Percentiles rank a stretch among this genome's conserved stretches.
Conservation (phyloP, 768 basidiomycete genomes). For the Naganishia randhawae region DNA sequence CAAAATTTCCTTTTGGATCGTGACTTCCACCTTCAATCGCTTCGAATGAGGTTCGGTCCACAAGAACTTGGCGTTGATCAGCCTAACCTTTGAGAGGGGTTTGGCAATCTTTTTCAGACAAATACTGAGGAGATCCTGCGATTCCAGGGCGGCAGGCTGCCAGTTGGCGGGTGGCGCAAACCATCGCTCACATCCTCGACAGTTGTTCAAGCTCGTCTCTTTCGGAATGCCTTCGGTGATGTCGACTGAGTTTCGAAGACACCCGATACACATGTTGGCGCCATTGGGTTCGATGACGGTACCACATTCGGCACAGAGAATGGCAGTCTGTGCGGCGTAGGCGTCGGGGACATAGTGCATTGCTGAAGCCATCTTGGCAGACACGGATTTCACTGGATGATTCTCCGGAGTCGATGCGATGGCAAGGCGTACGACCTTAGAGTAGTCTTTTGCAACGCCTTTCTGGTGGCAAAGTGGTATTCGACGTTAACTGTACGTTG, state of each 20-base stretch:
- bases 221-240: slow-evolving; percentile 96
- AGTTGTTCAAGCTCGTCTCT: slow-evolving; percentile 81
- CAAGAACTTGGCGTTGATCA: slow-evolving; percentile 98
- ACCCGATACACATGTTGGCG: slow-evolving; percentile 43
- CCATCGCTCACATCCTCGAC: slow-evolving; percentile 94
- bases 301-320: slow-evolving; percentile 51
- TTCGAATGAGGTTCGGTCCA: slow-evolving; percentile 99
- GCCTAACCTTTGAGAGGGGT: slow-evolving; percentile 75
- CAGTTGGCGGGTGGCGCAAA: slow-evolving; percentile 83
- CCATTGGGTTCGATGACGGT: slow-evolving; percentile 40
- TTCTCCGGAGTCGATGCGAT: not conserved
- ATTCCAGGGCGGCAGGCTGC: slow-evolving; percentile 82
- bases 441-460: not conserved
- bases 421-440: not conserved
- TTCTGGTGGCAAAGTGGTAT: not conserved
- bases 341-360: slow-evolving; percentile 47
- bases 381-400: not conserved
- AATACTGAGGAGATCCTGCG: slow-evolving; percentile 77
- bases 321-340: slow-evolving; percentile 44
- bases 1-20: slow-evolving; percentile 97
- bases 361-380: slow-evolving; percentile 18
- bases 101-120: slow-evolving; percentile 77
- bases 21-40: slow-evolving; percentile 82
- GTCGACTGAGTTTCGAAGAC: slow-evolving; percentile 60
- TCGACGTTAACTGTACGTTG: not conserved